Evolutionary conservation across 306 rosid species (phyloP).

Genomic region (Purshia tridentata): DNA sequence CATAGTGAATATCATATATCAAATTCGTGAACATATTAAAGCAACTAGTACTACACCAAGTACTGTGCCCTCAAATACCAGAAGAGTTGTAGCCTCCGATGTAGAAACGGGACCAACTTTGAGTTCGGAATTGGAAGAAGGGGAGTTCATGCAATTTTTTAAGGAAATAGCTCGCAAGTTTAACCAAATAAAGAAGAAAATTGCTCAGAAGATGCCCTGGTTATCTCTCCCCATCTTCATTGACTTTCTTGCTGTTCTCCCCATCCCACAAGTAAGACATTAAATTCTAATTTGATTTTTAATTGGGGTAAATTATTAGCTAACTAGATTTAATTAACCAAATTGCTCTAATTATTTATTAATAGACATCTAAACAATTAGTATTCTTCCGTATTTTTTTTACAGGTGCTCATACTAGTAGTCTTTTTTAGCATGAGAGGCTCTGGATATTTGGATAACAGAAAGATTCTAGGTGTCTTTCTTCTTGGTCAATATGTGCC

Average conservation of each 20-base stretch:
- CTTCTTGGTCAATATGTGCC: slow-evolving; percentile 33
- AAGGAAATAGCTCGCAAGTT: not conserved
- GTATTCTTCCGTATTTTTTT: not conserved
- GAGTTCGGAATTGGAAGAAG: no score
- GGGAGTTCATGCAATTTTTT: not conserved
- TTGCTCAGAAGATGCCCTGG: not conserved
- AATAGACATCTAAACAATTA: no score
- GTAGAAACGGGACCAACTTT: not conserved
- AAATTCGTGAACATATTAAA: not conserved
- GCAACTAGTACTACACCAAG: no score
- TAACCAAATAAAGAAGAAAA: no score
- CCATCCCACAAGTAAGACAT: slow-evolving; percentile 24
- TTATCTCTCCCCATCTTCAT: slow-evolving; percentile 5
- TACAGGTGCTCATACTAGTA: slow-evolving; percentile 11
- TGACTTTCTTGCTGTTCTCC: slow-evolving; percentile 36
- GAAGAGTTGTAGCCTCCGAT: no score
- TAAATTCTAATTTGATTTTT: not conserved
- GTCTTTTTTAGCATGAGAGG: slow-evolving; percentile 15
- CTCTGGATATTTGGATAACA: not conserved
- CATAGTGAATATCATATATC: slow-evolving; percentile 19
- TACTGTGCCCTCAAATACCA: slow-evolving; percentile 14
- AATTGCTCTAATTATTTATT: not conserved
- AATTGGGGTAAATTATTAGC: no score
- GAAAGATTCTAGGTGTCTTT: slow-evolving; percentile 2
- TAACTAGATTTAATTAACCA: no score